Conservation (phyloP, 495 filamentous ascomycete genomes). For the Penicillium simplicissimum region DNA sequence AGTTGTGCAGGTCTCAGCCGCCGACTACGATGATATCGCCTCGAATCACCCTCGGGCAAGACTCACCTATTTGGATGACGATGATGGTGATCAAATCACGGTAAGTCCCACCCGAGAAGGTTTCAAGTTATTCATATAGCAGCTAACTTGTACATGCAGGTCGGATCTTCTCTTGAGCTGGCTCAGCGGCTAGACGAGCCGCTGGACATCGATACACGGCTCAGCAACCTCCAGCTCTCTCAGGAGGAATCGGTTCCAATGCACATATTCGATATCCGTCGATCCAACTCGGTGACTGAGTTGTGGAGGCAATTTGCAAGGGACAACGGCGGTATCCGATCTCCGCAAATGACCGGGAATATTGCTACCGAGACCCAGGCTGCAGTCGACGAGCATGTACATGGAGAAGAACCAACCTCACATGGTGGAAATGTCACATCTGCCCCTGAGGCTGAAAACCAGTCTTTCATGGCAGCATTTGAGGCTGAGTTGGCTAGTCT, state of each 20-base stretch:
- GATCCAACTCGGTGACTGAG: conserved; percentile 44
- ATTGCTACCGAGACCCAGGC: conserved; percentile 1
- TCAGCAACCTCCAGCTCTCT: conserved; percentile 13
- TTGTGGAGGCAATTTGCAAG: conserved; percentile 43
- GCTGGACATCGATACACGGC: conserved; percentile 13
- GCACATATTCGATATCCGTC: conserved; percentile 52
- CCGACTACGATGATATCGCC: conserved; percentile 53
- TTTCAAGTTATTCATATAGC: background rate
- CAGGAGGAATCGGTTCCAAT: conserved; percentile 28
- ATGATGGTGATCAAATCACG: conserved; percentile 59
- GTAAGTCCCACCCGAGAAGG: conserved; percentile 32
- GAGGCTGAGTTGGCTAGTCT: conserved; percentile 54
- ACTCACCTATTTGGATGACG: conserved; percentile 56
- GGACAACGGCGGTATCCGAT: background rate
- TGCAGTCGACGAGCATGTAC: background rate
- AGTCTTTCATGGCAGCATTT: conserved; percentile 51
- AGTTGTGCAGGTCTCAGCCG: conserved; percentile 41
- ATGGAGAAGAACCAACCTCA: conserved; percentile 7
- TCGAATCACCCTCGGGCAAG: conserved; percentile 49
- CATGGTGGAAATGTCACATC: conserved; percentile 1
- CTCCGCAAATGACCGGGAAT: conserved; percentile 5
- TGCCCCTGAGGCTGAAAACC: conserved; percentile 14
- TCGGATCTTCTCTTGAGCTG: conserved; percentile 54
- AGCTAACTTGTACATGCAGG: conserved; percentile 32
- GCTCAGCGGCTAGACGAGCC: conserved; percentile 53